phyloP scores from a whole-genome alignment of 768 basidiomycete species.

The Tulasnella sp. region DNA sequence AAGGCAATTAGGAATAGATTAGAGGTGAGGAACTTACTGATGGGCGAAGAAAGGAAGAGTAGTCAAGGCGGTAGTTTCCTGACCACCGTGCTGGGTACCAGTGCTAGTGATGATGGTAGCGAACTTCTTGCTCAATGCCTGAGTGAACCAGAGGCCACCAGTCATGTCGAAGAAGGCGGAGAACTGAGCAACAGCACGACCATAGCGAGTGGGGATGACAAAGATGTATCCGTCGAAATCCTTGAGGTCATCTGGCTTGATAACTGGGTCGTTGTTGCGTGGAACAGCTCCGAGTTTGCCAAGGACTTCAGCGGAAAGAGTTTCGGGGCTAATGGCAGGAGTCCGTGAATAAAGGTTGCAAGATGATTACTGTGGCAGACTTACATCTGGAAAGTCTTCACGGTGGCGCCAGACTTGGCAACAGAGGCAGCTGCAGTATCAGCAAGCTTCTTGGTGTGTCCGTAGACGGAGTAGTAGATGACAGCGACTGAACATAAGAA shows the following conservation, averaged over 20 bases:
- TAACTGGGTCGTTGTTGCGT: constrained; percentile 25
- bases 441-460: constrained; percentile 26
- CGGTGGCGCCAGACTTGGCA: constrained; percentile 25
- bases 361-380: neutral
- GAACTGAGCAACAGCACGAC: constrained; percentile 28
- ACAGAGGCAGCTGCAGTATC: constrained; percentile 25
- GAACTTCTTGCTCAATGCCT: constrained; percentile 27
- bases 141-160: constrained; percentile 24
- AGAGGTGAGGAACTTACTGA: neutral
- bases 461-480: constrained; percentile 25
- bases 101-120: constrained; percentile 27
- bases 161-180: constrained; percentile 29
- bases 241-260: constrained; percentile 26
- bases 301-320: constrained; percentile 27
- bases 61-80: constrained; percentile 29
- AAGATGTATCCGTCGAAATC: constrained; percentile 26
- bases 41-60: constrained; percentile 17
- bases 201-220: constrained; percentile 25
- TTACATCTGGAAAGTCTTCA: constrained; percentile 25
- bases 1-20: neutral
- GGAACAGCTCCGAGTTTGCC: constrained; percentile 26
- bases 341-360: neutral
- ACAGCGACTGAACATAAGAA: too few species aligned
- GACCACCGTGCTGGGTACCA: constrained; percentile 29
- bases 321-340: constrained; percentile 21